A percentile compares a stretch with the other conserved stretches of the same genome.
phyloP scores from a whole-genome alignment of 1,284 basidiomycete genomes.

The Irpex rosettiformis region DNA sequence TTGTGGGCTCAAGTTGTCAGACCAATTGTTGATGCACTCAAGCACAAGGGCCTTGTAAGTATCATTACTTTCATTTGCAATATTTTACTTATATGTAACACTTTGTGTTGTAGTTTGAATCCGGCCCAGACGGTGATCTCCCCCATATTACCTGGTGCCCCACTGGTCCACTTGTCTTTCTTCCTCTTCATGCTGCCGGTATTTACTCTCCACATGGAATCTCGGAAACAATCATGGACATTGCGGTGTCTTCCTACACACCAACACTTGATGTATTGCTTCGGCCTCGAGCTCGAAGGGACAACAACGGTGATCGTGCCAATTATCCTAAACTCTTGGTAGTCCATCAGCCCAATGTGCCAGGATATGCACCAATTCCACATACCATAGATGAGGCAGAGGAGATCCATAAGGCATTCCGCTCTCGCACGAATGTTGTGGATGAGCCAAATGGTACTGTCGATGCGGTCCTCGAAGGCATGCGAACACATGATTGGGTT shows the following conservation, averaged over 20 bases:
- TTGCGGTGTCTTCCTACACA: neutral
- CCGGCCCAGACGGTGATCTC: neutral
- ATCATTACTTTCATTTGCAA: neutral
- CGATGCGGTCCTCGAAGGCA: too few species aligned
- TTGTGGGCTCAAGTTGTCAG: neutral
- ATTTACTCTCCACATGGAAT: neutral
- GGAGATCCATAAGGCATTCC: too few species aligned
- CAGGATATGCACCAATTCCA: too few species aligned
- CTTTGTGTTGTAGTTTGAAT: neutral
- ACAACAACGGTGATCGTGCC: too few species aligned
- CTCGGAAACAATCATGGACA: neutral
- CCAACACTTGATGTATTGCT: neutral
- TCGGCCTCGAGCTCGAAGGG: neutral
- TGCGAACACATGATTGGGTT: too few species aligned
- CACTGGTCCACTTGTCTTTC: neutral
- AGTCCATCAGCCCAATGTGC: too few species aligned
- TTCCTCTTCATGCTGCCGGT: neutral
- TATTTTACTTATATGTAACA: neutral
- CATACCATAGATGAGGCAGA: too few species aligned
- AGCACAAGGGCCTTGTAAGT: too few species aligned
- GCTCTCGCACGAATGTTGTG: too few species aligned
- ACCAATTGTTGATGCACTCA: neutral
- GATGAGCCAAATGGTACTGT: too few species aligned
- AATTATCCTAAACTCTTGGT: too few species aligned
- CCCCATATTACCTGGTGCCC: neutral